A percentile compares a stretch with the other conserved stretches of the same genome.
These are phyloP conservation scores for Puccinia triticina DNA, from an alignment of 1,284 basidiomycete species.

Conservation along the genomic window DNA sequence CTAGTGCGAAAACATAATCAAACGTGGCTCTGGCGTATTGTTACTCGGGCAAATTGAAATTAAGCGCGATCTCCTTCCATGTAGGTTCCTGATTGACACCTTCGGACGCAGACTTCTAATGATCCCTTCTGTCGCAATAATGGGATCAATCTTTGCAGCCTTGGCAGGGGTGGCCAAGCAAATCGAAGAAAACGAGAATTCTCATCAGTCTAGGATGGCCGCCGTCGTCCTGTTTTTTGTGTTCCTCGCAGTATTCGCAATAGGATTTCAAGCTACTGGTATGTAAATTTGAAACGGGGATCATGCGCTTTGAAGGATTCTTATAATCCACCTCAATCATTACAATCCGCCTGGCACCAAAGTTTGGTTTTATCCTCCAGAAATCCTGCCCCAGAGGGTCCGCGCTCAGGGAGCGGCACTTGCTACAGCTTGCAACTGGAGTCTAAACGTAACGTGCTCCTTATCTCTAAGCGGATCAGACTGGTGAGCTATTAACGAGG, in stretches of 20 bases:
- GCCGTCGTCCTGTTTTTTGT: slow-evolving; percentile 58
- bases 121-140: slow-evolving; percentile 57
- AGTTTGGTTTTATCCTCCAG: slow-evolving; percentile 59
- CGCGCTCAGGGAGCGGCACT: slow-evolving; percentile 58
- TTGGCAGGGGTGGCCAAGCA: slow-evolving; percentile 57
- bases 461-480: neutral
- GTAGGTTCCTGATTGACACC: slow-evolving; percentile 59
- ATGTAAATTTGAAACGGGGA: neutral
- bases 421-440: slow-evolving; percentile 59
- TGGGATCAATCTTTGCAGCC: slow-evolving; percentile 57
- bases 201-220: slow-evolving; percentile 50
- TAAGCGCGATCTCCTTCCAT: slow-evolving; percentile 54
- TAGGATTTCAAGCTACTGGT: slow-evolving; percentile 57
- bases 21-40: too few relatives aligned
- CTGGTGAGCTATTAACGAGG: neutral
- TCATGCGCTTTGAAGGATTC: neutral
- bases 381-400: slow-evolving; percentile 57
- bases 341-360: neutral
- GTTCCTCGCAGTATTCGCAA: slow-evolving; percentile 59
- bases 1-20: too few relatives aligned
- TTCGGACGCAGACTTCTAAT: slow-evolving; percentile 58
- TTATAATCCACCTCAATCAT: neutral
- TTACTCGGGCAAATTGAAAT: neutral
- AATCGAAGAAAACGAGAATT: slow-evolving; percentile 55
- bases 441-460: slow-evolving; percentile 55